Evolutionary conservation across 2,329 filamentous ascomycete genomes (phyloP).

Genomic region (Ascochyta clinopodiicola): DNA sequence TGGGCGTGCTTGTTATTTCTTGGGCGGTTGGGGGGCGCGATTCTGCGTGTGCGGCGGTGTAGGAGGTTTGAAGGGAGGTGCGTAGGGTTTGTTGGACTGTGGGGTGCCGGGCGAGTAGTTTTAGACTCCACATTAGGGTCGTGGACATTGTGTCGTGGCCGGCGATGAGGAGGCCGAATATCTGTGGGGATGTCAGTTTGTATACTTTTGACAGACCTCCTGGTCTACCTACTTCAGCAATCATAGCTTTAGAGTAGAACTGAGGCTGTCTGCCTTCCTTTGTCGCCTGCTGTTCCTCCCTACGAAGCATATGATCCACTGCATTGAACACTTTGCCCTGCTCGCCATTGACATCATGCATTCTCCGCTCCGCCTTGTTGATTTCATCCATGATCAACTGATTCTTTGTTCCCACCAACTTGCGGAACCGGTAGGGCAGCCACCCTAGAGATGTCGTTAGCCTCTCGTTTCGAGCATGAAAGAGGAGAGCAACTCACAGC

Average conservation of each 20-base stretch:
- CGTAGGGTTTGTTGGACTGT: slow-evolving; percentile 48
- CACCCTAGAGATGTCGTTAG: too few species aligned
- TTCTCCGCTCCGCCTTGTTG: slow-evolving; percentile 8
- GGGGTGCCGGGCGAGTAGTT: slow-evolving; percentile 47
- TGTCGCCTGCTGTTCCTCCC: slow-evolving; percentile 14
- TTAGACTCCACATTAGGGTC: slow-evolving; percentile 51
- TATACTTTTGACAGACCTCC: too few species aligned
- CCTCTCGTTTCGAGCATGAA: too few species aligned
- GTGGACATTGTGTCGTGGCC: slow-evolving; percentile 57
- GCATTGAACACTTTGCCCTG: slow-evolving; percentile 7
- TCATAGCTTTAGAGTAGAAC: slow-evolving; percentile 14
- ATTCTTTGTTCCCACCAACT: slow-evolving; percentile 1
- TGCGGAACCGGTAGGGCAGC: too few species aligned
- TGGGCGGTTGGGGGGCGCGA: slow-evolving; percentile 33
- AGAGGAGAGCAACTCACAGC: not conserved
- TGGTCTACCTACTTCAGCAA: slow-evolving; percentile 11
- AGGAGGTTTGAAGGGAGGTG: slow-evolving; percentile 32
- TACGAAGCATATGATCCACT: slow-evolving; percentile 19
- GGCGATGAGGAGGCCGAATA: slow-evolving; percentile 48
- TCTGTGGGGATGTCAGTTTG: slow-evolving; percentile 17
- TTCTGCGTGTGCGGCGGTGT: slow-evolving; percentile 26
- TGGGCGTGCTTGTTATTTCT: slow-evolving; percentile 39
- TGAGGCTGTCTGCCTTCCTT: slow-evolving; percentile 8
- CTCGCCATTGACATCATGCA: slow-evolving; percentile 6
- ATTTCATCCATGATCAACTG: slow-evolving; percentile 7